Evolutionary conservation across 2,329 filamentous ascomycete species (phyloP).

Genomic region (Aspergillus aculeatus): DNA sequence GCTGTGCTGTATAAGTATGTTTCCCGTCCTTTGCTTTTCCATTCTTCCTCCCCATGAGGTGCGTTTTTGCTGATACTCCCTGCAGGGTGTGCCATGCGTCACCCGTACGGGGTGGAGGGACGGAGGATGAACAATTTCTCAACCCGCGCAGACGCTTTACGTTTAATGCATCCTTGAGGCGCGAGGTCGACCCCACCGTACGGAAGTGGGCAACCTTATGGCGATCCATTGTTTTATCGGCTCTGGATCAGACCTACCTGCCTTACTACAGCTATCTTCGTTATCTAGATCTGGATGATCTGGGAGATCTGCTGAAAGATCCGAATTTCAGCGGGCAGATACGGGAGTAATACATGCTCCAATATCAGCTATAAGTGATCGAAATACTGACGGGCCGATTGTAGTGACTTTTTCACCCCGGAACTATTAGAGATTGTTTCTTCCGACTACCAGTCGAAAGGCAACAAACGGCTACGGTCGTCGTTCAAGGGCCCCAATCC

Average conservation of each 20-base stretch:
- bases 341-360: conserved; percentile 46
- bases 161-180: conserved; percentile 27
- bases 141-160: conserved; percentile 30
- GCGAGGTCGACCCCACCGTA: conserved; percentile 48
- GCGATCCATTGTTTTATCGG: conserved; percentile 67
- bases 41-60: background rate
- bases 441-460: conserved; percentile 18
- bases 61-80: background rate
- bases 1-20: conserved; percentile 25
- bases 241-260: conserved; percentile 59
- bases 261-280: conserved; percentile 70
- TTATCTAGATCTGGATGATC: conserved; percentile 61
- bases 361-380: background rate
- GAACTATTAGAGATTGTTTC: conserved; percentile 35
- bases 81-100: conserved; percentile 51
- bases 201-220: conserved; percentile 64
- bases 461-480: conserved; percentile 24
- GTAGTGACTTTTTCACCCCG: conserved; percentile 53
- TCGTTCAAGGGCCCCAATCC: conserved; percentile 17
- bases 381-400: conserved; percentile 7
- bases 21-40: background rate
- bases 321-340: conserved; percentile 59
- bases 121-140: conserved; percentile 42
- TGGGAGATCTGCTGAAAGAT: conserved; percentile 60
- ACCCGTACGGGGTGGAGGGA: conserved; percentile 45